A percentile compares a stretch with the other conserved stretches of the same genome.
Evolutionary conservation across 805 yeast species (phyloP).

Genomic region (Candida sakaeoensis): DNA sequence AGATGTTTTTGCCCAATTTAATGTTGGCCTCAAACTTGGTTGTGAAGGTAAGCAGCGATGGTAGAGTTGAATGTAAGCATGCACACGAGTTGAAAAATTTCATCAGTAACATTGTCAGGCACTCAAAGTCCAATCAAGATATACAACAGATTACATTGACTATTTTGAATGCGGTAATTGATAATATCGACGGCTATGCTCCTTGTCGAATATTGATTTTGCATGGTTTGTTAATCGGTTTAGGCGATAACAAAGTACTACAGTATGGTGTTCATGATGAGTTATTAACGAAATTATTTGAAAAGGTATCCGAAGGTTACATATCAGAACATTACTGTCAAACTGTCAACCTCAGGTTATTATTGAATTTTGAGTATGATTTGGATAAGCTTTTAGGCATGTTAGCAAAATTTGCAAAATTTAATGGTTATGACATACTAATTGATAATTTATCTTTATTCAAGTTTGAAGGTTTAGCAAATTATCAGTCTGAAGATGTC

Average conservation of each 20-base stretch:
- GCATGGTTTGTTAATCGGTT: constrained; percentile 55
- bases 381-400: constrained; percentile 20
- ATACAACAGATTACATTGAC: constrained; percentile 21
- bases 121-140: constrained; percentile 23
- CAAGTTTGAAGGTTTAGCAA: neutral
- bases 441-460: constrained; percentile 13
- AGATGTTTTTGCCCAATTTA: constrained; percentile 52
- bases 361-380: constrained; percentile 36
- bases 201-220: constrained; percentile 64
- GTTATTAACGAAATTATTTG: constrained; percentile 27
- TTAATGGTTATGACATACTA: constrained; percentile 31
- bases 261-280: constrained; percentile 23
- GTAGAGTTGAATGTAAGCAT: constrained; percentile 46
- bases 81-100: constrained; percentile 51
- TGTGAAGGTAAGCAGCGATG: constrained; percentile 25
- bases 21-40: constrained; percentile 62
- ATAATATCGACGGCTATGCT: constrained; percentile 53
- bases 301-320: constrained; percentile 45
- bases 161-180: constrained; percentile 43
- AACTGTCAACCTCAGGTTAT: constrained; percentile 45
- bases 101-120: constrained; percentile 33
- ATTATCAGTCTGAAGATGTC: neutral
- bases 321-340: constrained; percentile 51
- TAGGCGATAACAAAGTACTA: constrained; percentile 26
- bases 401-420: constrained; percentile 35